Conservation (phyloP, 2,329 filamentous ascomycete genomes). For the Claviceps monticola region DNA sequence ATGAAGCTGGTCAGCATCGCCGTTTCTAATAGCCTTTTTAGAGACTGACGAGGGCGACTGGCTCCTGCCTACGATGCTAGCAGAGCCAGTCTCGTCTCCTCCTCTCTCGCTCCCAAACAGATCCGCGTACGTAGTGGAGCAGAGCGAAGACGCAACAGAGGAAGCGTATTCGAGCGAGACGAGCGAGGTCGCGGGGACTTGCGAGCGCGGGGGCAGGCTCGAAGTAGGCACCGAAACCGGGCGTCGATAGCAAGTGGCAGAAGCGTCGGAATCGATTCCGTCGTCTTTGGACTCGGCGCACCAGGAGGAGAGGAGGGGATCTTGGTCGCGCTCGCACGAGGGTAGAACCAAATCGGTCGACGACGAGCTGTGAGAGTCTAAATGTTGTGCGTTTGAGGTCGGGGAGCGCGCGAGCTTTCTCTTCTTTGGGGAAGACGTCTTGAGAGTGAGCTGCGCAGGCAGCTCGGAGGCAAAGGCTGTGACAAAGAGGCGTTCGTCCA, state of each 20-base stretch:
- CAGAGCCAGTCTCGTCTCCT: conserved; percentile 31
- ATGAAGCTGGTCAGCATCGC: conserved; percentile 41
- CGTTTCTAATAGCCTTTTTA: conserved; percentile 44
- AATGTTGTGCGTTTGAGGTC: conserved; percentile 25
- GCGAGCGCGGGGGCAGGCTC: conserved; percentile 37
- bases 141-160: conserved; percentile 44
- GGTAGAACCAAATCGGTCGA: conserved; percentile 33
- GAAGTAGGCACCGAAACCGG: conserved; percentile 32
- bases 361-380: conserved; percentile 21
- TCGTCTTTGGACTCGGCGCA: conserved; percentile 26
- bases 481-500: conserved; percentile 3
- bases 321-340: conserved; percentile 39
- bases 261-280: conserved; percentile 18
- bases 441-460: conserved; percentile 53
- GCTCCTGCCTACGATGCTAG: conserved; percentile 27
- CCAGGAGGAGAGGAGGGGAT: conserved; percentile 38
- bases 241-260: conserved; percentile 23
- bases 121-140: conserved; percentile 39
- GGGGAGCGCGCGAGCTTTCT: conserved; percentile 43
- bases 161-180: conserved; percentile 35
- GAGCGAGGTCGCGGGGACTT: conserved; percentile 28
- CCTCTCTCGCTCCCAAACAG: conserved; percentile 43
- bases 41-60: conserved; percentile 39
- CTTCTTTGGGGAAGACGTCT: conserved; percentile 63
- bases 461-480: conserved; percentile 31